A percentile compares a stretch with the other conserved stretches of the same genome.
These are phyloP conservation scores for Carnegiea gigantea DNA, from an alignment of 179 eudicot species.

Conservation along the genomic window DNA sequence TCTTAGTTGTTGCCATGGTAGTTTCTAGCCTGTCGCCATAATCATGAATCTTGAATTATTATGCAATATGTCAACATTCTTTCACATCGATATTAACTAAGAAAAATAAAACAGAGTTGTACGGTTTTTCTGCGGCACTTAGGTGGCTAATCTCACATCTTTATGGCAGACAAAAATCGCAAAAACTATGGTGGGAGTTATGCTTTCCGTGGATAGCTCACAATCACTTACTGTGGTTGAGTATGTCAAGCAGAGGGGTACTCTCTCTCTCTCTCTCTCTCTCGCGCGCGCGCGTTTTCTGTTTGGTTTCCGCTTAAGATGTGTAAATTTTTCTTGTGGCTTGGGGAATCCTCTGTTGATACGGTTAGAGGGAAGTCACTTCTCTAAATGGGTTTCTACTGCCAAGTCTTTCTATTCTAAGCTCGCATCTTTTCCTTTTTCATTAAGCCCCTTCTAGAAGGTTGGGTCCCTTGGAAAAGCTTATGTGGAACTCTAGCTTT, in stretches of 20 bases:
- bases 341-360: background rate
- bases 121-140: conserved; percentile 18
- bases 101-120: background rate
- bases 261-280: background rate
- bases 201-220: conserved; percentile 73
- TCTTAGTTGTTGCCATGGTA: conserved; percentile 18
- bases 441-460: background rate
- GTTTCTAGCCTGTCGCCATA: conserved; percentile 11
- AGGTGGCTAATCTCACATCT: conserved; percentile 14
- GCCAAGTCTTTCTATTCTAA: background rate
- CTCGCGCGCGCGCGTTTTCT: background rate
- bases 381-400: no score
- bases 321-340: background rate
- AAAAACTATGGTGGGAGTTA: conserved; percentile 77
- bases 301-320: conserved; percentile 11
- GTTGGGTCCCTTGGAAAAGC: background rate
- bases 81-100: background rate
- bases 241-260: conserved; percentile 81
- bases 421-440: background rate
- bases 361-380: background rate
- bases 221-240: conserved; percentile 67
- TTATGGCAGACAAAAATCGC: conserved; percentile 77
- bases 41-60: background rate
- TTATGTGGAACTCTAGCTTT: background rate
- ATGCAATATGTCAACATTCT: background rate